phyloP scores from a whole-genome alignment of 805 yeast genomes.

The Saccharomycopsis schoenii region DNA sequence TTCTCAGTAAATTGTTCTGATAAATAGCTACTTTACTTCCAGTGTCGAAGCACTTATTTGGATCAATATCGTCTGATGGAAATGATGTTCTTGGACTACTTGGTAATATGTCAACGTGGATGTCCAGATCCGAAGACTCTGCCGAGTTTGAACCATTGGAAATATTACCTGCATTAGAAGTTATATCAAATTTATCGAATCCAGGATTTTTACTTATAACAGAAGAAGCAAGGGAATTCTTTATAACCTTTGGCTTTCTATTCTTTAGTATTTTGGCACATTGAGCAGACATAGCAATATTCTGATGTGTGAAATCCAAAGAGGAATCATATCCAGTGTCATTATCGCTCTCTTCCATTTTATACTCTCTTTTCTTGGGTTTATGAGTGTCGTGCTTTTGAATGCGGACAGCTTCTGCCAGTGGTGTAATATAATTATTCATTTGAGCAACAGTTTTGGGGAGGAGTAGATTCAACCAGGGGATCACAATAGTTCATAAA shows the following conservation, averaged over 20 bases:
- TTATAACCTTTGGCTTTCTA: background rate
- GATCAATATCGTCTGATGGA: background rate
- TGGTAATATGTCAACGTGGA: no score
- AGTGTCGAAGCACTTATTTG: background rate
- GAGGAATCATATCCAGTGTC: background rate
- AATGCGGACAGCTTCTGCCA: background rate
- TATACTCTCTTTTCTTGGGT: no score
- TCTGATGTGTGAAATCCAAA: background rate
- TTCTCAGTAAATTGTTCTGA: background rate
- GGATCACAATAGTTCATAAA: no score
- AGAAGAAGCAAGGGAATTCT: background rate
- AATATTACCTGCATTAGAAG: no score
- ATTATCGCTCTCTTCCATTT: background rate
- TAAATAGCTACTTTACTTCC: background rate
- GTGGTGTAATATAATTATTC: background rate
- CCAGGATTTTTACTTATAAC: background rate
- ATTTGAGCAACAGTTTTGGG: no score
- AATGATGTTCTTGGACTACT: background rate
- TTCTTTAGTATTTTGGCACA: background rate
- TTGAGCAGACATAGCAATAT: background rate
- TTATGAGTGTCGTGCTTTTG: no score
- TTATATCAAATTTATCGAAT: no score
- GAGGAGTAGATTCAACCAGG: no score
- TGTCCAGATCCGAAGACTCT: no score
- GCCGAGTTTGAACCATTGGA: no score